Evolutionary conservation across 1,139 yeast species (phyloP).

Genomic region (Kluyveromyces sp.): DNA sequence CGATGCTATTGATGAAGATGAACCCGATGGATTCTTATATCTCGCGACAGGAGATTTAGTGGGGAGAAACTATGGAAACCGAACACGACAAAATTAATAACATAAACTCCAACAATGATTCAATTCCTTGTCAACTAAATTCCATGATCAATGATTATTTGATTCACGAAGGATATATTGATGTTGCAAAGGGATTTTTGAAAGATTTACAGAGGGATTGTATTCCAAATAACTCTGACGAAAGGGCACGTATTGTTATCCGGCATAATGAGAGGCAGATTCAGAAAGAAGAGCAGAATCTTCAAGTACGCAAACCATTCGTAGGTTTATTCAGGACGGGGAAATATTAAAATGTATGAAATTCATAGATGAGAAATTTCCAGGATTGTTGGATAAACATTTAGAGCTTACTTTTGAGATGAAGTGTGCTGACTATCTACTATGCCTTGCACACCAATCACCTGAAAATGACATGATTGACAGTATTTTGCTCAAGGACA

Average conservation of each 20-base stretch:
- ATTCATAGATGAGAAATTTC: constrained; percentile 39
- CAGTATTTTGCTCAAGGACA: constrained; percentile 39
- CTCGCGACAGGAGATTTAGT: constrained; percentile 16
- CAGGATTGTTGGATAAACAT: constrained; percentile 37
- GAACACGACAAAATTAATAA: constrained; percentile 18
- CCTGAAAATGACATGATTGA: constrained; percentile 18
- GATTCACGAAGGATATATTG: constrained; percentile 63
- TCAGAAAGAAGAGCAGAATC: constrained; percentile 33
- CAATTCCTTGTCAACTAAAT: constrained; percentile 40
- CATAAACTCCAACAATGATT: constrained; percentile 28
- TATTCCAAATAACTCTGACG: constrained; percentile 20
- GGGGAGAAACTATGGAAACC: constrained; percentile 24
- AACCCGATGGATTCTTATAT: constrained; percentile 12
- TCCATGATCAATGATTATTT: constrained; percentile 61
- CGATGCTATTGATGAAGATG: neutral
- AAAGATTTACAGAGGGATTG: constrained; percentile 35
- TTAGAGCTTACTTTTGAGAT: constrained; percentile 44
- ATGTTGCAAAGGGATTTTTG: constrained; percentile 57
- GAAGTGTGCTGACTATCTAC: constrained; percentile 40
- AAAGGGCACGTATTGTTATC: constrained; percentile 18
- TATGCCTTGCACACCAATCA: constrained; percentile 27
- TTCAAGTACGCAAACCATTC: constrained; percentile 43
- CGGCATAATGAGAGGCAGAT: constrained; percentile 24
- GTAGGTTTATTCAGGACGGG: constrained; percentile 38
- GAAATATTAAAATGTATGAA: constrained; percentile 43